Conservation (phyloP, 768 basidiomycete genomes). For the Psilocybe azurescens region DNA sequence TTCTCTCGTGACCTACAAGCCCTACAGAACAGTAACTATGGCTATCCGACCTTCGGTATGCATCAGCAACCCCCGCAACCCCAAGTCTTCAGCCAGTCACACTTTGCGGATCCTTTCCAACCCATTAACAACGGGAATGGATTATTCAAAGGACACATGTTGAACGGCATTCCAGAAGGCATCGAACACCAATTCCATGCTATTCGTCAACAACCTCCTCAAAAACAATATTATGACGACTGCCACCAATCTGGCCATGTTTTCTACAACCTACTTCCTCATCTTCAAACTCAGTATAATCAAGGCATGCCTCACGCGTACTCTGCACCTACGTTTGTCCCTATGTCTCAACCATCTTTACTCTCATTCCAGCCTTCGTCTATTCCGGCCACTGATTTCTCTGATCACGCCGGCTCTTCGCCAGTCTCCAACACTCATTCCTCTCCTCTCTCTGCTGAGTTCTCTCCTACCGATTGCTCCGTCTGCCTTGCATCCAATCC, state of each 20-base stretch:
- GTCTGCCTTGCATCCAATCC: constrained; percentile 59
- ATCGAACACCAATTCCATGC: constrained; percentile 49
- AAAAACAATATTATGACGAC: constrained; percentile 27
- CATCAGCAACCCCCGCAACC: constrained; percentile 30
- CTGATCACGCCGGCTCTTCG: constrained; percentile 11
- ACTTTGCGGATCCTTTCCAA: constrained; percentile 49
- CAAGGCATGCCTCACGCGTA: constrained; percentile 25
- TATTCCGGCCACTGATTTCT: constrained; percentile 3
- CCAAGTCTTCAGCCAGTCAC: constrained; percentile 30
- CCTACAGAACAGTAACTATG: constrained; percentile 37
- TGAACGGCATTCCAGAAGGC: constrained; percentile 44
- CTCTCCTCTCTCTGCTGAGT: constrained; percentile 14
- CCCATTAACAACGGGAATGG: constrained; percentile 25
- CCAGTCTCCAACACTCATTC: constrained; percentile 6
- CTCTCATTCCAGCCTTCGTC: constrained; percentile 16
- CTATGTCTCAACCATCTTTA: constrained; percentile 22
- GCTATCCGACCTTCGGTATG: constrained; percentile 39
- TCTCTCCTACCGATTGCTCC: constrained; percentile 52
- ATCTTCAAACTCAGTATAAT: constrained; percentile 21
- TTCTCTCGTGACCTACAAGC: constrained; percentile 40
- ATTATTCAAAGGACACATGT: constrained; percentile 27
- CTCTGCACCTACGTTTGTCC: constrained; percentile 22
- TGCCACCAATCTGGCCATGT: constrained; percentile 21
- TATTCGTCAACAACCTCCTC: constrained; percentile 31
- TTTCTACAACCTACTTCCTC: constrained; percentile 21